Conservation (phyloP, 805 yeast genomes). For the Starmera caribaea region DNA sequence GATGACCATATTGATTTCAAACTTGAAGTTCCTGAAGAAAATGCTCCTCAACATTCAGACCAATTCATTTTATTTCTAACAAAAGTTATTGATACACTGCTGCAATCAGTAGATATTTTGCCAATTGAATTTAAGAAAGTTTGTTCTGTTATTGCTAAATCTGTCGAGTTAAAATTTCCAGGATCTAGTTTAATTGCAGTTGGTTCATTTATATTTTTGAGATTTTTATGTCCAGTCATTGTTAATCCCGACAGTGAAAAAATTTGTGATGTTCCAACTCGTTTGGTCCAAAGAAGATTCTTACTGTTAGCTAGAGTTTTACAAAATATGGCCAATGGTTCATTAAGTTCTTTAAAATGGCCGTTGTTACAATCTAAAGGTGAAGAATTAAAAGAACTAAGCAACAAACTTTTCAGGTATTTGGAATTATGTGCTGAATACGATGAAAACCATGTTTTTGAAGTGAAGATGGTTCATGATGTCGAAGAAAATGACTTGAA, state of each 20-base stretch:
- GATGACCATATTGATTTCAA: conserved; percentile 60
- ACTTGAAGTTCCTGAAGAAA: conserved; percentile 24
- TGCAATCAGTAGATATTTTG: conserved; percentile 41
- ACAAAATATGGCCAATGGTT: conserved; percentile 81
- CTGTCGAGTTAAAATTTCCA: conserved; percentile 54
- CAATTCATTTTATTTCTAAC: conserved; percentile 48
- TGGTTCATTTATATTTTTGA: conserved; percentile 77
- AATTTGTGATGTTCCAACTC: conserved; percentile 28
- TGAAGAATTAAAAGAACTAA: conserved; percentile 31
- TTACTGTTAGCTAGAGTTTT: conserved; percentile 74
- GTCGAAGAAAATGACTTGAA: conserved; percentile 21
- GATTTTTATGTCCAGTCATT: conserved; percentile 82
- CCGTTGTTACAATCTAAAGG: conserved; percentile 36
- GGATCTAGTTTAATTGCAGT: conserved; percentile 61
- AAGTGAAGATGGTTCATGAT: conserved; percentile 9
- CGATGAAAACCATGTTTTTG: conserved; percentile 16
- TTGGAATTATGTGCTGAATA: conserved; percentile 25
- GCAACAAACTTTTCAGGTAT: conserved; percentile 29
- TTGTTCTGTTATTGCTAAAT: conserved; percentile 51
- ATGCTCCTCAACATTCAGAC: conserved; percentile 28
- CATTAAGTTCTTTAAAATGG: conserved; percentile 57
- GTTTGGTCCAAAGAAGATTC: conserved; percentile 48
- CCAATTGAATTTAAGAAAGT: conserved; percentile 69
- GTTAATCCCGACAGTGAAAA: conserved; percentile 66
- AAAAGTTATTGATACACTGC: conserved; percentile 49